Evolutionary conservation across 108 stramenopile genomes (phyloP).

Genomic region (Phaeodactylum tricornutum): DNA sequence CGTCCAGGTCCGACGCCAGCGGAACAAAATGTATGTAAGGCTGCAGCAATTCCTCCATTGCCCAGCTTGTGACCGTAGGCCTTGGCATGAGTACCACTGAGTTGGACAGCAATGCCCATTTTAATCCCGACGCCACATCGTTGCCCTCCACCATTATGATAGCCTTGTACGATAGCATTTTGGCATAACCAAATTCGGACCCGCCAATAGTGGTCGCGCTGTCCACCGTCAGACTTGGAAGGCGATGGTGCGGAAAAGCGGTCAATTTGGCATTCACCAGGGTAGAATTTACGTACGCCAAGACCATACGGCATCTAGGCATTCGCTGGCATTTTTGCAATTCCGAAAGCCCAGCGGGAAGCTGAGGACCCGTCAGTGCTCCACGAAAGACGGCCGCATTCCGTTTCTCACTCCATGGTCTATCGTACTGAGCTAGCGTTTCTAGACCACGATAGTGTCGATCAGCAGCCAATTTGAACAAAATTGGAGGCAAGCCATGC

Average conservation of each 20-base stretch:
- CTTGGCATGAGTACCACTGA: conserved; percentile 40
- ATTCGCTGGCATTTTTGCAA: conserved; percentile 1
- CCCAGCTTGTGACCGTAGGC: conserved; percentile 30
- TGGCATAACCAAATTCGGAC: neutral
- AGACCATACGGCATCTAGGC: conserved; percentile 24
- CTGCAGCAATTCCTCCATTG: conserved; percentile 40
- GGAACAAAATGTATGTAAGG: conserved; percentile 53
- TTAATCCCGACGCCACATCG: conserved; percentile 41
- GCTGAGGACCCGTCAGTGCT: neutral
- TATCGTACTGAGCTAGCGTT: neutral
- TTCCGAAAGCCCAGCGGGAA: neutral
- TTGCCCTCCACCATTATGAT: conserved; percentile 42
- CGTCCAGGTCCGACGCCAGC: conserved; percentile 20
- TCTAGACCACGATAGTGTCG: neutral
- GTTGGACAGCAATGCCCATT: conserved; percentile 27
- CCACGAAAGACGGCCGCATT: conserved; percentile 1
- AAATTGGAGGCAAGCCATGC: neutral
- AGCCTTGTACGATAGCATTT: conserved; percentile 16
- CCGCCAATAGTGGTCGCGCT: neutral
- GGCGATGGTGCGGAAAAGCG: neutral
- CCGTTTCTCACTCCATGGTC: neutral
- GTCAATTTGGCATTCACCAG: conserved; percentile 24
- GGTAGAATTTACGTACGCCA: conserved; percentile 19
- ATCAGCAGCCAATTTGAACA: neutral
- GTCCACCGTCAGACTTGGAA: neutral